A percentile compares a stretch with the other conserved stretches of the same genome.
Conservation (phyloP, 208 protist genomes). For the Leishmania tarentolae region DNA sequence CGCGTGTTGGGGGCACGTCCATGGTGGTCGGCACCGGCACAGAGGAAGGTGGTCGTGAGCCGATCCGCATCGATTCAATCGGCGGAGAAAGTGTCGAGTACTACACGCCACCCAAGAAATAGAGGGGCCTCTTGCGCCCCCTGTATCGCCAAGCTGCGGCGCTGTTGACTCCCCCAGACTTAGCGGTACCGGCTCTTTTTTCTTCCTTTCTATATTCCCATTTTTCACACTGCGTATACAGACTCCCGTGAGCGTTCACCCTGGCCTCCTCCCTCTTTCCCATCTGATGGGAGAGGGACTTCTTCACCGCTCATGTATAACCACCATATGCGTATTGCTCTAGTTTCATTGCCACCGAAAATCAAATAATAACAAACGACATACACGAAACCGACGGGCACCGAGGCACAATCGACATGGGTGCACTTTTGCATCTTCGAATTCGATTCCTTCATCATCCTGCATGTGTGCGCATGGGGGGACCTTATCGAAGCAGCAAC, state of each 20-base stretch:
- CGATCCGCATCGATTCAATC: constrained; percentile 58
- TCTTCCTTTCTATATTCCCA: not conserved
- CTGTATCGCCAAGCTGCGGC: not conserved
- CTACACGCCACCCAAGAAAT: constrained; percentile 35
- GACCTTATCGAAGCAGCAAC: not conserved
- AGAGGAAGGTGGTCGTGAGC: constrained; percentile 58
- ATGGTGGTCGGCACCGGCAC: constrained; percentile 83
- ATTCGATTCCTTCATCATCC: not conserved
- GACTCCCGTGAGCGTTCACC: not conserved
- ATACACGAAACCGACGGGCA: not conserved
- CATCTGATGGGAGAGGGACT: not conserved
- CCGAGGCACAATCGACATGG: not conserved
- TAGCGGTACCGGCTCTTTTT: not conserved
- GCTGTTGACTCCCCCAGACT: not conserved
- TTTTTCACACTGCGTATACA: not conserved
- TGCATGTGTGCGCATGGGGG: not conserved
- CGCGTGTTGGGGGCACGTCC: constrained; percentile 76
- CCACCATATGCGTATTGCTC: not conserved
- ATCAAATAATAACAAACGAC: no score
- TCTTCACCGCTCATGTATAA: not conserved
- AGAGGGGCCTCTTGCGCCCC: not conserved
- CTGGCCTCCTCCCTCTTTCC: not conserved
- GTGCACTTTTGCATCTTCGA: not conserved
- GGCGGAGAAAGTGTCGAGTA: constrained; percentile 56
- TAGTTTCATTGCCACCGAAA: not conserved